Percentiles rank a stretch among this genome's conserved stretches.
phyloP scores from a whole-genome alignment of 2,329 filamentous ascomycete species.

The Venturia effusa region DNA sequence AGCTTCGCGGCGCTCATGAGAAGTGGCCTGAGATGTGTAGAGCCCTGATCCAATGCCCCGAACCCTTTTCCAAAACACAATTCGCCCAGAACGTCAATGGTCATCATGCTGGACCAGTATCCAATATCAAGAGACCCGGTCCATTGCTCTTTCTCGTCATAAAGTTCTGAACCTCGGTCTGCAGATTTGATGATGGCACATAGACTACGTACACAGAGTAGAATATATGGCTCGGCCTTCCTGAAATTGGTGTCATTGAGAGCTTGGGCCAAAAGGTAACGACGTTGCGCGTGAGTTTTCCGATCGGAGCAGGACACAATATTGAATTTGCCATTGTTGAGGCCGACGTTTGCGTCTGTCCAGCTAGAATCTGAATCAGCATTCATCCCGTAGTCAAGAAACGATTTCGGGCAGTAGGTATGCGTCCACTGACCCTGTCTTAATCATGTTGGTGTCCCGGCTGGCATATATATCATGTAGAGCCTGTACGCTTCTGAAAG shows the following conservation, averaged over 20 bases:
- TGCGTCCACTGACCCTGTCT: background rate
- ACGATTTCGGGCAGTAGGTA: background rate
- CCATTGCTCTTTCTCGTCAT: background rate
- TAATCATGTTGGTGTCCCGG: background rate
- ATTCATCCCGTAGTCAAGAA: background rate
- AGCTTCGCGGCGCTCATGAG: background rate
- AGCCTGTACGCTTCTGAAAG: slow-evolving; percentile 23
- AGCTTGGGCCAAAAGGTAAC: background rate
- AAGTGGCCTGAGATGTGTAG: background rate
- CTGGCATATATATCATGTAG: background rate
- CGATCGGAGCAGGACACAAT: background rate
- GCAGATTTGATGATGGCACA: background rate
- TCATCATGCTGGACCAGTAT: background rate
- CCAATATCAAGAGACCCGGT: background rate
- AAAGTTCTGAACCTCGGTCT: background rate
- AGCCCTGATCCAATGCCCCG: background rate
- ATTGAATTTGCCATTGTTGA: background rate
- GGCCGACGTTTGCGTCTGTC: background rate
- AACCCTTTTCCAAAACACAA: background rate
- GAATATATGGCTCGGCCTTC: background rate
- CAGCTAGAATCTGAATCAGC: background rate
- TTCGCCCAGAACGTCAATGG: background rate
- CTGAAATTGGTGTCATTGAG: background rate
- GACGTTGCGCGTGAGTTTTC: background rate
- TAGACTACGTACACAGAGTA: background rate